Base-by-base conservation (phyloP, 1,284 basidiomycete species). In the Pascua guehoae region DNA sequence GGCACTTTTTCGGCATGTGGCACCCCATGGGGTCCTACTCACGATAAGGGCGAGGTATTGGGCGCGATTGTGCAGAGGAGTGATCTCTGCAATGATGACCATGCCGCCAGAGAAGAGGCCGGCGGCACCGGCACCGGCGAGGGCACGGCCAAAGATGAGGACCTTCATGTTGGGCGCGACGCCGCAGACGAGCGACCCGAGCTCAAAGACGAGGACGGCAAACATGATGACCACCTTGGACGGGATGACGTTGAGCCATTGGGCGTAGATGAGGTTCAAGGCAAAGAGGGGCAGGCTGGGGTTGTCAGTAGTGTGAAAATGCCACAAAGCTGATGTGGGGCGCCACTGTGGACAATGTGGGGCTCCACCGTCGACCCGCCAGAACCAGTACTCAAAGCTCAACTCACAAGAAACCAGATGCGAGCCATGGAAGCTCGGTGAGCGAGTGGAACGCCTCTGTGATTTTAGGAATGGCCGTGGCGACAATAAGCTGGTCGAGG, bases 101-200 rank as follows among this genome's bases (percentile, higher is more conserved):
- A 78, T 72, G 36, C 62, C 72, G 0, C 72, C 66, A 7, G 70
- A 70, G 63, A 81, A 80, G 61, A 83, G 79, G 8, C 81, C 81
- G 0, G 79, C 78, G 0, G 79, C 81, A 10, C 81, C 81, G 4
- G 79, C 66, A 39, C 81, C 81, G 0, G 80, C 77, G 43, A 83
- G 62, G 0, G 80, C 81, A 37, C 82, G 74, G 9, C 80, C 81
- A 24, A 81, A 66, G 51, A 82, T 81, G 47, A 82, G 68, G 32
- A 81, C 71, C 12, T 73, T 65, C 63, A 81, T 79, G 12, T 60
- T 73, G 0, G 78, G 76, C 0, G 83, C 79, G n/a, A 80, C 78
- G 41, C 75, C 83, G 62, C 82, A 84, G 15, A 84, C 63, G 39
- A 83, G 70, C 5, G 79, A 80, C 4, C 83, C 83, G 37, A 82